These are phyloP conservation scores for Mycosphaerelloides madeirae DNA, from an alignment of 2,329 filamentous ascomycete species.

Conservation along the genomic window DNA sequence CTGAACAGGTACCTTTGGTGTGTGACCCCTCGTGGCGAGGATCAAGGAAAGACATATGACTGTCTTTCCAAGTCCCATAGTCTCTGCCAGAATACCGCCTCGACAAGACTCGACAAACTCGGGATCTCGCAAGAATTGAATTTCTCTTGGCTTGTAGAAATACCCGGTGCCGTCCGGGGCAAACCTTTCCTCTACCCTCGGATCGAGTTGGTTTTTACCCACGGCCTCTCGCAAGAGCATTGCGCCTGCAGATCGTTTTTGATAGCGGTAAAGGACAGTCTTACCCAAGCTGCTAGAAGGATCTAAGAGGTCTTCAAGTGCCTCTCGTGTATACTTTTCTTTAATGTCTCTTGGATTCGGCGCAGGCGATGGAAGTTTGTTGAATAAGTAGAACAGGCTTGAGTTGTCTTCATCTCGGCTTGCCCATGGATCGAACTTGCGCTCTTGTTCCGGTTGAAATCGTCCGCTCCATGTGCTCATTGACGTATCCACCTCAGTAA, in stretches of 20 bases:
- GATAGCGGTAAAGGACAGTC: constrained; percentile 70
- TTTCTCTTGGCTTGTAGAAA: constrained; percentile 65
- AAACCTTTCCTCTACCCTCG: constrained; percentile 57
- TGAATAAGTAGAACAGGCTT: constrained; percentile 68
- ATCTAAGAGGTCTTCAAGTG: constrained; percentile 29
- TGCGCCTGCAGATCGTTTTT: constrained; percentile 69
- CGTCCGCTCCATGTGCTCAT: constrained; percentile 52
- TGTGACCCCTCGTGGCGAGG: constrained; percentile 67
- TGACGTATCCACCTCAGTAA: constrained; percentile 55
- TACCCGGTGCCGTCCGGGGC: constrained; percentile 61
- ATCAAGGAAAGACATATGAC: constrained; percentile 72
- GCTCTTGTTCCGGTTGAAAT: constrained; percentile 14
- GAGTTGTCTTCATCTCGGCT: constrained; percentile 36
- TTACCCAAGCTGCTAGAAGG: constrained; percentile 39
- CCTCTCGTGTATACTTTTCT: constrained; percentile 49
- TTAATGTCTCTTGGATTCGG: constrained; percentile 50
- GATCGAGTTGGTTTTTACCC: constrained; percentile 63
- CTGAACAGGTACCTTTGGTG: constrained; percentile 60
- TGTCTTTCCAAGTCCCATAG: constrained; percentile 81
- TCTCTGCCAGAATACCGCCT: constrained; percentile 75
- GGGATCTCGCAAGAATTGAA: constrained; percentile 60
- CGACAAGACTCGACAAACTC: constrained; percentile 66
- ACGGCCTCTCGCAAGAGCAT: constrained; percentile 79
- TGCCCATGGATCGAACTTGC: constrained; percentile 38
- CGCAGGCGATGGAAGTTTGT: constrained; percentile 63